Percentiles rank a stretch among this genome's conserved stretches.
Evolutionary conservation across 1,139 yeast species (phyloP).

Genomic region (Geotrichum klebahnii): DNA sequence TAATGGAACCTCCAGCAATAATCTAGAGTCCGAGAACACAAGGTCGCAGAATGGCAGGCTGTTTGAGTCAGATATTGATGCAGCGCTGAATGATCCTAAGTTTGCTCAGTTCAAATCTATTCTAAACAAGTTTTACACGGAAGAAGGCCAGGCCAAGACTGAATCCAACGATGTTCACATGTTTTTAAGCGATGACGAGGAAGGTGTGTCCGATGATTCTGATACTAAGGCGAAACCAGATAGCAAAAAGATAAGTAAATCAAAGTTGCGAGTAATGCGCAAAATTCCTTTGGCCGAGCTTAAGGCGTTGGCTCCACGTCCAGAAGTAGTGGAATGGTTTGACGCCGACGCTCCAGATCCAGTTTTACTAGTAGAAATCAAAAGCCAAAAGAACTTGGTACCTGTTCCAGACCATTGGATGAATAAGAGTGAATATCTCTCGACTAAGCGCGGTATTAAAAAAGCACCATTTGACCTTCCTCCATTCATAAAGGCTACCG

Average conservation of each 20-base stretch:
- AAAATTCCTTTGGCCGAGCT: constrained; percentile 66
- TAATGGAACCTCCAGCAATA: neutral
- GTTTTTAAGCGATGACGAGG: constrained; percentile 40
- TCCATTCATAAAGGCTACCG: constrained; percentile 71
- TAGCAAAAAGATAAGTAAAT: constrained; percentile 33
- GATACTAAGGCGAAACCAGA: constrained; percentile 29
- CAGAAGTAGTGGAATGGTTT: constrained; percentile 79
- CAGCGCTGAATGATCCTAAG: constrained; percentile 40
- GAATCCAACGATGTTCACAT: constrained; percentile 35
- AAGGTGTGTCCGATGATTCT: constrained; percentile 21
- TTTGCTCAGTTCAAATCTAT: constrained; percentile 45
- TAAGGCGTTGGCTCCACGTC: constrained; percentile 56
- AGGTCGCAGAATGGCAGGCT: constrained; percentile 14
- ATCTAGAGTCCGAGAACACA: constrained; percentile 1
- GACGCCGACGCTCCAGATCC: constrained; percentile 89
- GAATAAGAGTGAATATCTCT: constrained; percentile 69
- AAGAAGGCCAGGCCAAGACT: constrained; percentile 21
- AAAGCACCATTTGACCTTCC: constrained; percentile 76
- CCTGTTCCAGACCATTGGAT: constrained; percentile 88
- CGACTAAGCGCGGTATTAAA: constrained; percentile 66
- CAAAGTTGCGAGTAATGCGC: constrained; percentile 49
- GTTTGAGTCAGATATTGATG: constrained; percentile 32
- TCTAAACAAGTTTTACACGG: constrained; percentile 42
- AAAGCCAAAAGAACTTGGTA: constrained; percentile 61
- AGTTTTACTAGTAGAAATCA: constrained; percentile 56